Evolutionary conservation across 129 eudicot species (phyloP).

Genomic region (Cynara cardunculus): DNA sequence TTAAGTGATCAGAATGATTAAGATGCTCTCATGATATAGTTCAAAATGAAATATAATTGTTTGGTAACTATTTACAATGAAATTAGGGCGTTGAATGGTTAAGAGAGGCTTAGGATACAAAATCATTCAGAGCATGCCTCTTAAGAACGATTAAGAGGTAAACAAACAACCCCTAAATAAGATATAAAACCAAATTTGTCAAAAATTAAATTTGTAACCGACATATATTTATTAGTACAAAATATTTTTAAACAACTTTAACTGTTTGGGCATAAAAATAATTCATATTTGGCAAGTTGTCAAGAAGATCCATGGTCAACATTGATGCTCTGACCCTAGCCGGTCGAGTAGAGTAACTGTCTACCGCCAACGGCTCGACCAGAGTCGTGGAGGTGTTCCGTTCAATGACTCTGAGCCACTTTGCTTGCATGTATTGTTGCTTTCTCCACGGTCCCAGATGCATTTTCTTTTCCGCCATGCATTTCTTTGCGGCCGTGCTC

Average conservation of each 20-base stretch:
- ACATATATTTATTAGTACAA: not conserved
- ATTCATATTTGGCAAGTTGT: constrained; percentile 40
- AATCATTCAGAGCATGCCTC: too few relatives aligned
- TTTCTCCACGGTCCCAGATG: constrained; percentile 95
- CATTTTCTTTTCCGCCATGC: constrained; percentile 82
- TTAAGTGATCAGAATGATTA: too few relatives aligned
- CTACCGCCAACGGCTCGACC: constrained; percentile 6
- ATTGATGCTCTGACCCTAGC: constrained; percentile 50
- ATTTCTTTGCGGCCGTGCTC: constrained; percentile 63
- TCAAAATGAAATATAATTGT: too few relatives aligned
- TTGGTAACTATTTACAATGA: too few relatives aligned
- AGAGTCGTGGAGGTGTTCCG: constrained; percentile 10
- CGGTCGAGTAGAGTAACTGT: constrained; percentile 30
- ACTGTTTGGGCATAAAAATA: constrained; percentile 9
- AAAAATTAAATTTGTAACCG: not conserved
- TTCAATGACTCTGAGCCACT: constrained; percentile 63
- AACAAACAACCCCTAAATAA: too few relatives aligned
- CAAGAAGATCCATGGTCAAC: constrained; percentile 69
- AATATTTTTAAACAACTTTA: constrained; percentile 15
- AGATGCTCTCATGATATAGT: too few relatives aligned
- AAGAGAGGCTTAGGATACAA: too few relatives aligned
- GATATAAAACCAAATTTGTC: not conserved
- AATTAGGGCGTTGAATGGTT: too few relatives aligned
- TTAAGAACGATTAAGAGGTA: too few relatives aligned
- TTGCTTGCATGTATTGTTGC: constrained; percentile 79